Evolutionary conservation across 2,329 filamentous ascomycete genomes (phyloP).

Genomic region (Penicillium sp.): DNA sequence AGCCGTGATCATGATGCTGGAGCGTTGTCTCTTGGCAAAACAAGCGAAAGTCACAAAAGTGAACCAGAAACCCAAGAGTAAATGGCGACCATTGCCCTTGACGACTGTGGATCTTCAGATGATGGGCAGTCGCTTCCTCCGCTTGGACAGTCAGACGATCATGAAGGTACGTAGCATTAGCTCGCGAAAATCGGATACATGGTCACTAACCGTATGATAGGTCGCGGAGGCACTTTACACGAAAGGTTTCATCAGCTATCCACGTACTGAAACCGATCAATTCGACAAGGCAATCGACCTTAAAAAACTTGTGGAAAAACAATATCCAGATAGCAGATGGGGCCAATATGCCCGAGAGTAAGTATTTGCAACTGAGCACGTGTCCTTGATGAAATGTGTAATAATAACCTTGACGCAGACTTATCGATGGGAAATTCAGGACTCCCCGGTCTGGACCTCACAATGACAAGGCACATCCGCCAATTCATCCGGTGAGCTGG

Average conservation of each 20-base stretch:
- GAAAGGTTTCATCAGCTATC: constrained; percentile 95
- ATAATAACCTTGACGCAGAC: constrained; percentile 35
- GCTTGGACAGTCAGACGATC: constrained; percentile 87
- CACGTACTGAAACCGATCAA: constrained; percentile 93
- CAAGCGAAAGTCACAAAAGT: constrained; percentile 81
- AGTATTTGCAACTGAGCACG: constrained; percentile 8
- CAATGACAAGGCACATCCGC: constrained; percentile 96
- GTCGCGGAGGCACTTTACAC: constrained; percentile 86
- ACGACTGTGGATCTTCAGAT: constrained; percentile 98
- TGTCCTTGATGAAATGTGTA: not conserved
- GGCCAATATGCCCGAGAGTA: constrained; percentile 74
- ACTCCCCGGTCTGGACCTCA: constrained; percentile 81
- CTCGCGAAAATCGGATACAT: not conserved
- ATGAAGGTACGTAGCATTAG: constrained; percentile 66
- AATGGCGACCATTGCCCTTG: constrained; percentile 89
- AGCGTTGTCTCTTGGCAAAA: constrained; percentile 78
- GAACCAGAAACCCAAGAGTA: constrained; percentile 86
- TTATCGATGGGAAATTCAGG: constrained; percentile 76
- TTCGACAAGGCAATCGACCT: constrained; percentile 92
- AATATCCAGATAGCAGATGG: constrained; percentile 77
- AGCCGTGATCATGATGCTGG: constrained; percentile 78
- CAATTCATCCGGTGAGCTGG: constrained; percentile 94
- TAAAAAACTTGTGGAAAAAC: constrained; percentile 77
- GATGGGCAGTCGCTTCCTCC: constrained; percentile 84
- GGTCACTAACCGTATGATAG: constrained; percentile 29